Percentiles rank a stretch among this genome's conserved stretches.
Conservation (phyloP, 75 land plant genomes). For the Azolla pinnata region DNA sequence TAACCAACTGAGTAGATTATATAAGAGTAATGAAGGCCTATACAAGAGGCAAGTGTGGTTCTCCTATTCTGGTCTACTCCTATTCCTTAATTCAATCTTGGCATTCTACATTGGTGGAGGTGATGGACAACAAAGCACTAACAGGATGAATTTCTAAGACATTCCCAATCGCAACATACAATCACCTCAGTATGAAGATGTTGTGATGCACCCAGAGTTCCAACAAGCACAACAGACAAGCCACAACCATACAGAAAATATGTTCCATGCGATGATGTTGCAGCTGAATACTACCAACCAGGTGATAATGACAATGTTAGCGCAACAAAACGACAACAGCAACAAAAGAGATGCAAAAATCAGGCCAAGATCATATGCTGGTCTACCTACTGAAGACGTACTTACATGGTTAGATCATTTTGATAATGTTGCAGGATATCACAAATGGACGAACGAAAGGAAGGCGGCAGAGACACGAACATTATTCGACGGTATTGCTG, state of each 20-base stretch:
- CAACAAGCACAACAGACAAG: not conserved
- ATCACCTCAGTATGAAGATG: not conserved
- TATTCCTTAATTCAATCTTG: not conserved
- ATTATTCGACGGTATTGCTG: not conserved
- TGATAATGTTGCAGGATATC: not conserved
- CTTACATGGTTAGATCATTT: not conserved
- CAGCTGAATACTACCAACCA: not conserved
- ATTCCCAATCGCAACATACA: not conserved
- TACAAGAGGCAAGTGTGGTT: not conserved
- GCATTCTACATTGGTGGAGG: not conserved
- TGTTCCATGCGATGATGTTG: not conserved
- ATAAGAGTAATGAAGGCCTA: not conserved
- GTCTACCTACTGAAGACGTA: constrained; percentile 1
- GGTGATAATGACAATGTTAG: not conserved
- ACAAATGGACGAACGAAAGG: not conserved
- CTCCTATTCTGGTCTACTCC: not conserved
- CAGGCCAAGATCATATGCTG: not conserved
- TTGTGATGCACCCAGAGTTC: not conserved
- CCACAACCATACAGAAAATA: not conserved
- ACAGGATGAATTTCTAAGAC: not conserved
- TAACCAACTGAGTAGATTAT: not conserved
- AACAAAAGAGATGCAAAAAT: not conserved
- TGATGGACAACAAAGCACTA: not conserved
- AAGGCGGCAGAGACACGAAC: not conserved
- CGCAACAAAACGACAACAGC: not conserved